Base-by-base conservation (phyloP, 768 basidiomycete genomes). In the Tulasnella sp. region DNA sequence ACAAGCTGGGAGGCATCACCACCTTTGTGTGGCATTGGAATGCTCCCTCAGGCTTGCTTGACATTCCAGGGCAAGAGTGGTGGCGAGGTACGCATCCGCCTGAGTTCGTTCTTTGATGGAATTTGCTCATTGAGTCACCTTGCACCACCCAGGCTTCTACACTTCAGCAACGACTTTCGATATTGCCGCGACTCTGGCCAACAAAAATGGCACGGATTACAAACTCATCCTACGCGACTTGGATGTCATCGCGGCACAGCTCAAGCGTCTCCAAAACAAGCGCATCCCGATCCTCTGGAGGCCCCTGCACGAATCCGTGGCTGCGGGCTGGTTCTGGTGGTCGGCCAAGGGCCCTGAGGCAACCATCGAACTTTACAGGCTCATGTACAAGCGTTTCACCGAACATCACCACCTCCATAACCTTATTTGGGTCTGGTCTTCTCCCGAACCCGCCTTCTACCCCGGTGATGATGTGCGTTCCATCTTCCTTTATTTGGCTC, bases 311-410 rank as follows among this genome's bases (percentile, higher is more conserved):
- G 81, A 80, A 40, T 64, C 79, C 2, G 76, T 50, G 12, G 48
- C 78, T 40, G 81, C 76, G 40, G 79, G 81, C 20, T 80, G 79
- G 81, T 81, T 81, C 79, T 81, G 80, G 80, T 81, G 80, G 80
- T 48, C 54, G 12, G 81, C 60, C 40, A 73, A 80, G 58, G 74
- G 78, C 69, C 81, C 79, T 8, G 81, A n/a, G 1, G 64, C 79
- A n/a, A 75, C 73, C 42, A 81, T 72, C 37, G 81, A 73, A 46
- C 79, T 80, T 22, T 81, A 72, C 28, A 28, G 64, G 28, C 44
- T 80, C 54, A 44, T 81, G 77, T 81, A 72, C 72, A 77, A 81
- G 37, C 80, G 80, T 37, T 40, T 81, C 60, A 81, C 80, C 54
- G 72, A 81, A n/a, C 46, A 80, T 42, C 80, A 81, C 37, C 28